Evolutionary conservation across 768 basidiomycete genomes (phyloP).

Genomic region (Asterophora parasitica): DNA sequence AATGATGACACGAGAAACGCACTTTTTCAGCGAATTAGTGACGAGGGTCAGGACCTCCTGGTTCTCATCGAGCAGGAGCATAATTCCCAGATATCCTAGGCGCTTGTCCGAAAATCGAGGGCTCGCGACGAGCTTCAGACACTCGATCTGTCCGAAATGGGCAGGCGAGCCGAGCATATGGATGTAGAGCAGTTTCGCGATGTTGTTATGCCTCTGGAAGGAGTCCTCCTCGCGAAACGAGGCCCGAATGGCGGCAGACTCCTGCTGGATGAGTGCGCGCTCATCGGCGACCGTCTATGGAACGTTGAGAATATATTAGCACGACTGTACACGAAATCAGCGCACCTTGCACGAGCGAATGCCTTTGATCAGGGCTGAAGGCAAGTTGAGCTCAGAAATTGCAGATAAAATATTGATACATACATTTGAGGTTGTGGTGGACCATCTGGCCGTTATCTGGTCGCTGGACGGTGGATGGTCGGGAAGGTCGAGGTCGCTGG

Average conservation of each 20-base stretch:
- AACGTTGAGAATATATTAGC: conserved; percentile 14
- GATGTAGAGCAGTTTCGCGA: conserved; percentile 97
- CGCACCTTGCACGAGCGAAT: conserved; percentile 93
- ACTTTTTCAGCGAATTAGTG: conserved; percentile 99
- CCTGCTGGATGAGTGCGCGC: conserved; percentile 92
- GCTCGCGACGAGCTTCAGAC: conserved; percentile 89
- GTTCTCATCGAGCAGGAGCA: conserved; percentile 95
- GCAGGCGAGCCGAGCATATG: conserved; percentile 99
- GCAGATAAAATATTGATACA: conserved; percentile 12
- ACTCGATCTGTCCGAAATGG: conserved; percentile 99
- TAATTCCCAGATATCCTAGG: conserved; percentile 94
- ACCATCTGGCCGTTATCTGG: conserved; percentile 45
- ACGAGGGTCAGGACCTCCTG: conserved; percentile 96
- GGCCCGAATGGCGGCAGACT: conserved; percentile 94
- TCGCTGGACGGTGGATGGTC: neutral
- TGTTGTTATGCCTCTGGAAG: conserved; percentile 91
- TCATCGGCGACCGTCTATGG: conserved; percentile 95
- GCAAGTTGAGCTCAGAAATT: conserved; percentile 21
- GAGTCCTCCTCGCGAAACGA: conserved; percentile 98
- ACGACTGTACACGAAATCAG: conserved; percentile 4
- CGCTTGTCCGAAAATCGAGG: conserved; percentile 96
- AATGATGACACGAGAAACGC: conserved; percentile 19
- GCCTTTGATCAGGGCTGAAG: conserved; percentile 90
- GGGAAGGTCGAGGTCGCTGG: conserved; percentile 1
- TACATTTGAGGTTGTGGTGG: conserved; percentile 85